phyloP scores from a whole-genome alignment of 495 filamentous ascomycete species.

The Neurospora sp. region DNA sequence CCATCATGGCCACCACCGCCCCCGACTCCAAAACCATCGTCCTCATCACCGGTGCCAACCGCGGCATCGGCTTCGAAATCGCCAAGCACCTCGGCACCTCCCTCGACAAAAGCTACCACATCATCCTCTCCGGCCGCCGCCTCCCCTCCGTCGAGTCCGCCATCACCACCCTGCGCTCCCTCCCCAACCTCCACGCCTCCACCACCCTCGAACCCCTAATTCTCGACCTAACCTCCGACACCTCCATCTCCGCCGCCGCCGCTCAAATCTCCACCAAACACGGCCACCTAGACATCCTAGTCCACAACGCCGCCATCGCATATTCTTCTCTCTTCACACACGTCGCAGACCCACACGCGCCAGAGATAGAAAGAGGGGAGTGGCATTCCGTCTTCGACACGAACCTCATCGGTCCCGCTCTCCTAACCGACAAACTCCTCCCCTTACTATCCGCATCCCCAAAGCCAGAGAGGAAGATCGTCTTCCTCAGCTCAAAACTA shows the following conservation, averaged over 20 bases:
- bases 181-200: background rate
- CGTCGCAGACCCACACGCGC: background rate
- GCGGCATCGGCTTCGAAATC: conserved; percentile 36
- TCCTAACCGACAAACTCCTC: conserved; percentile 33
- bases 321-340: background rate
- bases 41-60: conserved; percentile 40
- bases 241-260: conserved; percentile 37
- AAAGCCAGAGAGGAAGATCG: conserved; percentile 23
- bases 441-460: conserved; percentile 33
- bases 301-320: conserved; percentile 42
- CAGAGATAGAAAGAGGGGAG: background rate
- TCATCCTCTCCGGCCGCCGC: conserved; percentile 26
- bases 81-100: conserved; percentile 28
- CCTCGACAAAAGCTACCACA: conserved; percentile 21
- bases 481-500: conserved; percentile 27
- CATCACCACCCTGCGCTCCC: conserved; percentile 5
- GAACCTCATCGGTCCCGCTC: conserved; percentile 31
- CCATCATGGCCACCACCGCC: conserved; percentile 3
- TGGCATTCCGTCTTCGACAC: conserved; percentile 25
- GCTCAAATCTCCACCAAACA: conserved; percentile 22
- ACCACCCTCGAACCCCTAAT: conserved; percentile 7
- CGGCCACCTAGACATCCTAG: conserved; percentile 39
- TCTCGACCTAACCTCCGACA: conserved; percentile 43
- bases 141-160: conserved; percentile 15
- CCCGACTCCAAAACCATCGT: conserved; percentile 18